Evolutionary conservation across 768 basidiomycete genomes (phyloP).

Genomic region (Macrolepiota albuminosa): DNA sequence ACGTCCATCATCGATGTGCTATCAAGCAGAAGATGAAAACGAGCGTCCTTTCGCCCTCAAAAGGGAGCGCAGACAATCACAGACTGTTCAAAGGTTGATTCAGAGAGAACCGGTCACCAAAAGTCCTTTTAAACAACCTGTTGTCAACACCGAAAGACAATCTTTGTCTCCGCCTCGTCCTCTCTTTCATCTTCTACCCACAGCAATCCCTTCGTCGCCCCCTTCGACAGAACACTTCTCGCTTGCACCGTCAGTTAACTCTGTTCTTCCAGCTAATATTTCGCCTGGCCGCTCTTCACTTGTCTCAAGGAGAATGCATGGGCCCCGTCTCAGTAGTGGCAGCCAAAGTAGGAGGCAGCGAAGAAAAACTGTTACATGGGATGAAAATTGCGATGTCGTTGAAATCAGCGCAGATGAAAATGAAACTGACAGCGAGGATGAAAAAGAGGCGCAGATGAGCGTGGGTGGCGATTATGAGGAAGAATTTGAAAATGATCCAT

Average conservation of each 20-base stretch:
- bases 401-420: constrained; percentile 64
- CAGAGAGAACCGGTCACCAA: constrained; percentile 77
- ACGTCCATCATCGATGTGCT: constrained; percentile 65
- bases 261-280: constrained; percentile 23
- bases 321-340: constrained; percentile 59
- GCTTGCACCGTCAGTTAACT: constrained; percentile 23
- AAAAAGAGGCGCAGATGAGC: constrained; percentile 22
- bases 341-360: constrained; percentile 40
- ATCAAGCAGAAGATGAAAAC: constrained; percentile 64
- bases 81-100: constrained; percentile 65
- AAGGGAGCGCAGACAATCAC: constrained; percentile 70
- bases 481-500: constrained; percentile 40
- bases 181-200: constrained; percentile 3
- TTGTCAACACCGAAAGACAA: constrained; percentile 22
- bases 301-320: constrained; percentile 69
- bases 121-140: constrained; percentile 64
- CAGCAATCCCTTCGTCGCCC: constrained; percentile 5
- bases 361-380: constrained; percentile 76
- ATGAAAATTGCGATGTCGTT: constrained; percentile 75
- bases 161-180: constrained; percentile 1
- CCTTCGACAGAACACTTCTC: constrained; percentile 6
- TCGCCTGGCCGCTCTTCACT: constrained; percentile 65
- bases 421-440: constrained; percentile 25
- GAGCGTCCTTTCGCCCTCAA: constrained; percentile 68
- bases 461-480: constrained; percentile 21